These are phyloP conservation scores for Primulina tabacum DNA, from an alignment of 257 asterid species.

Conservation along the genomic window DNA sequence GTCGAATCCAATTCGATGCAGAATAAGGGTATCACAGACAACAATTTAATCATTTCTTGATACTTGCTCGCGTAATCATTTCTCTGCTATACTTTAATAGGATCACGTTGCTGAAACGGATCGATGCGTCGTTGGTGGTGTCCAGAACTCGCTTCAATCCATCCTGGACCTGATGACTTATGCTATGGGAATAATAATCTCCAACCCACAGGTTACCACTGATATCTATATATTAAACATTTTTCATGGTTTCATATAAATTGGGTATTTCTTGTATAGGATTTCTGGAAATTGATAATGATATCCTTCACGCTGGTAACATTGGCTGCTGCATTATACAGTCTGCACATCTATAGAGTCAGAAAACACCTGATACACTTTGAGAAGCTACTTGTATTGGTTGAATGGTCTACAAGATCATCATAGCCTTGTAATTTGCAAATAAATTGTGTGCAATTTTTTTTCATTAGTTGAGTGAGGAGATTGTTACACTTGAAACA, in stretches of 20 bases:
- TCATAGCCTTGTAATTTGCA: not conserved
- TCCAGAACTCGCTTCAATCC: slow-evolving; percentile 86
- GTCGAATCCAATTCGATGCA: too few species aligned
- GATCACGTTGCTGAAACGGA: slow-evolving; percentile 65
- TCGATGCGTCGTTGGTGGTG: slow-evolving; percentile 86
- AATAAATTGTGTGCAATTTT: not conserved
- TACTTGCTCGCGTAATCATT: not conserved
- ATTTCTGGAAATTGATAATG: slow-evolving; percentile 70
- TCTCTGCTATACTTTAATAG: slow-evolving; percentile 35
- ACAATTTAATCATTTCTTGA: too few species aligned
- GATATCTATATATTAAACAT: not conserved
- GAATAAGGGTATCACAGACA: too few species aligned
- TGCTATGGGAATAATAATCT: slow-evolving; percentile 66
- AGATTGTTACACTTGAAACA: too few species aligned
- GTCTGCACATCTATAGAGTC: slow-evolving; percentile 50
- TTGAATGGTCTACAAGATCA: slow-evolving; percentile 1
- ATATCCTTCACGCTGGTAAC: slow-evolving; percentile 57
- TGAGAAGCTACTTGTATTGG: slow-evolving; percentile 39
- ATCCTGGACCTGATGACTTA: slow-evolving; percentile 78
- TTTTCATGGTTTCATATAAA: not conserved
- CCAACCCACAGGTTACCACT: slow-evolving; percentile 68
- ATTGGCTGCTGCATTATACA: slow-evolving; percentile 58
- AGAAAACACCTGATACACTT: slow-evolving; percentile 65
- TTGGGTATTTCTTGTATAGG: slow-evolving; percentile 37
- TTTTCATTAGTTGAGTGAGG: too few species aligned